These are phyloP conservation scores for Geosmithia putterillii DNA, from an alignment of 2,329 filamentous ascomycete genomes.

Conservation along the genomic window DNA sequence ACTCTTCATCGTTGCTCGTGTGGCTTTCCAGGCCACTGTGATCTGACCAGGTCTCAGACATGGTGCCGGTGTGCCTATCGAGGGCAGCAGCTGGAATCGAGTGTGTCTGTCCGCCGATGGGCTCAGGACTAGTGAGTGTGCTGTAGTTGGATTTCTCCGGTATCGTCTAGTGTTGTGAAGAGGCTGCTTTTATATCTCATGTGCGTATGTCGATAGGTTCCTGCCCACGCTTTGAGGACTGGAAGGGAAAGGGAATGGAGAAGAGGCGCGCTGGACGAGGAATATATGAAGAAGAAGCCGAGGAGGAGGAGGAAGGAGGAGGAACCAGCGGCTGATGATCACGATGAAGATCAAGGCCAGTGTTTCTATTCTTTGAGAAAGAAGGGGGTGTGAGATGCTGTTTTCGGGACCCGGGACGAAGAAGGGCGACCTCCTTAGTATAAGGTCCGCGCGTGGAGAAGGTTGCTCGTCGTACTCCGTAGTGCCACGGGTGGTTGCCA, in stretches of 20 bases:
- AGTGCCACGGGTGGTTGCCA: background rate
- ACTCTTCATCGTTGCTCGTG: constrained; percentile 31
- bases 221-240: background rate
- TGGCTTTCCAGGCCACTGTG: constrained; percentile 29
- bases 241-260: background rate
- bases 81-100: background rate
- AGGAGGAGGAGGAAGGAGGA: too few species aligned
- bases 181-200: background rate
- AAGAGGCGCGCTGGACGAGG: background rate
- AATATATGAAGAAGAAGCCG: background rate
- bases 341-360: background rate
- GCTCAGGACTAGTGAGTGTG: background rate
- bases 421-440: background rate
- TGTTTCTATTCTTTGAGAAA: background rate
- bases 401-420: too few species aligned
- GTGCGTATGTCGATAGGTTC: background rate
- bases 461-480: background rate
- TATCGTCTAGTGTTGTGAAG: background rate
- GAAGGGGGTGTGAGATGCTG: background rate
- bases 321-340: too few species aligned
- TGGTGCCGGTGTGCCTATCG: background rate
- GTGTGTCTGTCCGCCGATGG: background rate
- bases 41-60: background rate
- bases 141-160: too few species aligned
- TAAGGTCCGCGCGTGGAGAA: background rate